These are phyloP conservation scores for Breviolum minutum DNA, from an alignment of 73 alveolate genomes.

Conservation along the genomic window DNA sequence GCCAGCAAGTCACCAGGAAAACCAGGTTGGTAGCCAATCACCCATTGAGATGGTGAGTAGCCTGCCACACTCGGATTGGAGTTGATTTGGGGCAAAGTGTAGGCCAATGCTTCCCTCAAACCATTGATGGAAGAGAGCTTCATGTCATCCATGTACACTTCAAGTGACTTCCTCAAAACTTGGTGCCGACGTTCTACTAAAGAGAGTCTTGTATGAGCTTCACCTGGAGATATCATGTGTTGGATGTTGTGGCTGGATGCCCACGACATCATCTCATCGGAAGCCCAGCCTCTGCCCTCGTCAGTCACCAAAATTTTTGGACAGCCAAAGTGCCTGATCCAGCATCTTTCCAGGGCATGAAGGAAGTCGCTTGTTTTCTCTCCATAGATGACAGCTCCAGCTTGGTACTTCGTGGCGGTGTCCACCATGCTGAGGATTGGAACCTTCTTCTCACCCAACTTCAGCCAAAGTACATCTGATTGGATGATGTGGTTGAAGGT, in stretches of 20 bases:
- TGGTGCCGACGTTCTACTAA: neutral
- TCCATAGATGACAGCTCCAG: neutral
- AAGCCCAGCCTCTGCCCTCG: neutral
- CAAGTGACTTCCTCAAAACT: neutral
- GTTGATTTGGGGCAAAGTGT: neutral
- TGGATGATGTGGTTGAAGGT: neutral
- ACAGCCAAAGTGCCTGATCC: neutral
- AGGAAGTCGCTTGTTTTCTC: neutral
- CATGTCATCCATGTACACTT: neutral
- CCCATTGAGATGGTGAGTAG: slow-evolving; percentile 6
- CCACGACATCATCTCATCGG: neutral
- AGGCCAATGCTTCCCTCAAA: neutral
- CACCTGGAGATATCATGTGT: neutral
- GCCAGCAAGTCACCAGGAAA: neutral
- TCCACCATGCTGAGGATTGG: neutral
- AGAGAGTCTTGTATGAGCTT: neutral
- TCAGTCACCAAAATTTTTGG: neutral
- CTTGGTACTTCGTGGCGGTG: neutral
- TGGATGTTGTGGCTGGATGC: neutral
- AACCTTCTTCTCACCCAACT: neutral
- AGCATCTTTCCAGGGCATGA: neutral
- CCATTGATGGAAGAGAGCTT: neutral
- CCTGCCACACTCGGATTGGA: neutral
- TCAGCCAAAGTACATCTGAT: neutral
- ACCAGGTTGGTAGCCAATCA: neutral